Percentiles rank a stretch among this genome's conserved stretches.
phyloP scores from a whole-genome alignment of 1,139 yeast species.

The Debaryomycetaceae sp. region DNA sequence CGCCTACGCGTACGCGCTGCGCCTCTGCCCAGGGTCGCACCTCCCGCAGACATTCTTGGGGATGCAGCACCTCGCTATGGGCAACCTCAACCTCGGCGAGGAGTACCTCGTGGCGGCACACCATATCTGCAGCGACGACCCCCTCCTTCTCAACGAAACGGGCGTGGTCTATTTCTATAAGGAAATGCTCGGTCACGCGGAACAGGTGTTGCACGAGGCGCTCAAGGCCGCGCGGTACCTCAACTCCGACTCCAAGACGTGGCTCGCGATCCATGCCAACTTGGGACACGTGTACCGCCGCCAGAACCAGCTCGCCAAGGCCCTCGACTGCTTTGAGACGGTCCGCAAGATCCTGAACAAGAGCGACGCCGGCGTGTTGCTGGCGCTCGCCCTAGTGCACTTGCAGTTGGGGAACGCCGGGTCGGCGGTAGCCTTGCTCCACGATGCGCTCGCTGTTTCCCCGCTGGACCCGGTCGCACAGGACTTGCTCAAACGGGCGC shows the following conservation, averaged over 20 bases:
- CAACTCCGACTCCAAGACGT: conserved; percentile 72
- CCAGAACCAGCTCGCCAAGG: conserved; percentile 48
- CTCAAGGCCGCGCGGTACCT: conserved; percentile 56
- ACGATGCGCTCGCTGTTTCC: conserved; percentile 67
- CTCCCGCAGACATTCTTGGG: conserved; percentile 85
- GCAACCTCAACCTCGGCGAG: conserved; percentile 71
- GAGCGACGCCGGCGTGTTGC: conserved; percentile 60
- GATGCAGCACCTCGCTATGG: conserved; percentile 90
- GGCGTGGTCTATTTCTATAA: conserved; percentile 86
- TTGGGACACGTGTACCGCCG: conserved; percentile 86
- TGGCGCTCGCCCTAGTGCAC: conserved; percentile 79
- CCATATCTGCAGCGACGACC: conserved; percentile 74
- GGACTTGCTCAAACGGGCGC: conserved; percentile 71
- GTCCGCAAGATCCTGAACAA: conserved; percentile 60
- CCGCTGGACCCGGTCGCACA: conserved; percentile 81
- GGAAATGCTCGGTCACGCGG: conserved; percentile 58
- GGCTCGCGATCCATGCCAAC: conserved; percentile 82
- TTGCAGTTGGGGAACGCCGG: conserved; percentile 54
- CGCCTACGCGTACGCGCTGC: conserved; percentile 92
- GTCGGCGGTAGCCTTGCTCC: conserved; percentile 68
- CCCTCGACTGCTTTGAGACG: conserved; percentile 66
- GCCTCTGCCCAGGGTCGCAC: conserved; percentile 91
- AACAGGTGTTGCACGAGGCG: conserved; percentile 62
- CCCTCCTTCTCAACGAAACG: conserved; percentile 76
- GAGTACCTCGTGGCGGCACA: conserved; percentile 74